Evolutionary conservation across 805 yeast species (phyloP).

Genomic region (Ogataea methanolica): DNA sequence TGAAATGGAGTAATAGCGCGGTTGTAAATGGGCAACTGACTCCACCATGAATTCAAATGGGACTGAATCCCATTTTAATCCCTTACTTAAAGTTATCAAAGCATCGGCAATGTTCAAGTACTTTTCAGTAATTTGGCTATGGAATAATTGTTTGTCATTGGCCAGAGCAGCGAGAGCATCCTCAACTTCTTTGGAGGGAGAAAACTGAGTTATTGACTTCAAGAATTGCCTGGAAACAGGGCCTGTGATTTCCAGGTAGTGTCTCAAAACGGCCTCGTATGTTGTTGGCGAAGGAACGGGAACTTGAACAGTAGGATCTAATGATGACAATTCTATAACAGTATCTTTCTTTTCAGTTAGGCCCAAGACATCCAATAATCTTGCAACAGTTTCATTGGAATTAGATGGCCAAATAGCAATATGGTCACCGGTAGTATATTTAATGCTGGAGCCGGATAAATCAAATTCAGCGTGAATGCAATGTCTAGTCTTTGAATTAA

Average conservation of each 20-base stretch:
- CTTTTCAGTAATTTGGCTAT: constrained; percentile 53
- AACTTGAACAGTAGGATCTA: constrained; percentile 60
- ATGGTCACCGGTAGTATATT: constrained; percentile 94
- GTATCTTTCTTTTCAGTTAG: constrained; percentile 46
- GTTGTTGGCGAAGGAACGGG: constrained; percentile 77
- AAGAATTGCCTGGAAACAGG: constrained; percentile 88
- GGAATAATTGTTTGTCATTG: constrained; percentile 65
- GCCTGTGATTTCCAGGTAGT: constrained; percentile 87
- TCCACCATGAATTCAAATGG: constrained; percentile 87
- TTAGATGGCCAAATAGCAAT: constrained; percentile 94
- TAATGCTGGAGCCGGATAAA: constrained; percentile 64
- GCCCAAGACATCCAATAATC: constrained; percentile 60
- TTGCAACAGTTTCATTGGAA: constrained; percentile 66
- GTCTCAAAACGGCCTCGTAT: constrained; percentile 79
- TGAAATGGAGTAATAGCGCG: constrained; percentile 94
- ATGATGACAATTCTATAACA: constrained; percentile 59
- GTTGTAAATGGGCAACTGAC: constrained; percentile 74
- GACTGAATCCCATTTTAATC: constrained; percentile 63
- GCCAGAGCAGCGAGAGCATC: constrained; percentile 49
- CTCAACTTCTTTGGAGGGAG: constrained; percentile 63
- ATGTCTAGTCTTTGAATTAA: constrained; percentile 57
- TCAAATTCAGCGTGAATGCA: constrained; percentile 93
- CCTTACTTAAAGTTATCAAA: constrained; percentile 55
- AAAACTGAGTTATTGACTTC: constrained; percentile 68
- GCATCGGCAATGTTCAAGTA: constrained; percentile 75